These are phyloP conservation scores for Prunus dulcis DNA, from an alignment of 306 rosid genomes.

Conservation along the genomic window DNA sequence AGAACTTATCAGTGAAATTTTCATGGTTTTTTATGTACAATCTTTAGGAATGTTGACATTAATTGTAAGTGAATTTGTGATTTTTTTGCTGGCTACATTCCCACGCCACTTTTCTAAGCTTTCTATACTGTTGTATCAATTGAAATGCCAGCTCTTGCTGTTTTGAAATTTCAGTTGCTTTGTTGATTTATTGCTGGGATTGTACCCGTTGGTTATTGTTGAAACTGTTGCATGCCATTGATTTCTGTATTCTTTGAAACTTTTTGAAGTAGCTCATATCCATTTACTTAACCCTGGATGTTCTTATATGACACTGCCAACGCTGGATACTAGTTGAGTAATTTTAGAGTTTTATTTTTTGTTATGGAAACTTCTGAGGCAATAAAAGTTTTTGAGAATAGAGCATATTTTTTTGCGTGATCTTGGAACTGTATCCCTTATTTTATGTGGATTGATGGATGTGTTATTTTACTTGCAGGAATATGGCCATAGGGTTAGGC, in stretches of 20 bases:
- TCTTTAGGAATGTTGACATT: no score
- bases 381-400: neutral
- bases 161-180: neutral
- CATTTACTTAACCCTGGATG: neutral
- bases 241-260: neutral
- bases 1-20: neutral
- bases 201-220: neutral
- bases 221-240: neutral
- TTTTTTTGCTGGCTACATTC: neutral
- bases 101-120: neutral
- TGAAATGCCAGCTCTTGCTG: neutral
- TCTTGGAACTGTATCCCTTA: slow-evolving; percentile 5
- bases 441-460: slow-evolving; percentile 22
- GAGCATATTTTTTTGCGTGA: neutral
- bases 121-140: neutral
- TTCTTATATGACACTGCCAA: no score
- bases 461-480: slow-evolving; percentile 55
- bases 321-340: neutral
- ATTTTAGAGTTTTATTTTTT: neutral
- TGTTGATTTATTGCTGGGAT: neutral
- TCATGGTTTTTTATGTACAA: neutral
- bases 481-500: slow-evolving; percentile 86
- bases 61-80: neutral
- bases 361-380: neutral
- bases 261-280: neutral